Conservation (phyloP, 2,329 filamentous ascomycete genomes). For the Exophiala sp. region DNA sequence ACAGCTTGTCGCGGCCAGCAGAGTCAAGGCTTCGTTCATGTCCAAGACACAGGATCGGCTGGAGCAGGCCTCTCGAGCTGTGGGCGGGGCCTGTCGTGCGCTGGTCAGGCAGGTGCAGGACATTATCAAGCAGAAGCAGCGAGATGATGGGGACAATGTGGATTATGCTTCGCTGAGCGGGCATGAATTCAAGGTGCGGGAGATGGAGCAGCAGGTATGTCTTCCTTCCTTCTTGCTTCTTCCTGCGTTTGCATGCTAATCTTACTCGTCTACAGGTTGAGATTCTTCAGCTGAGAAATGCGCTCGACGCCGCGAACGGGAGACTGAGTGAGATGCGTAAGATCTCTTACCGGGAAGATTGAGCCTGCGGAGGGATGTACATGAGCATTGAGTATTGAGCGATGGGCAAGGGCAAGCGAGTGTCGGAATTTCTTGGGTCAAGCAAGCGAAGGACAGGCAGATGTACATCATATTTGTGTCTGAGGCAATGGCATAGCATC, state of each 20-base stretch:
- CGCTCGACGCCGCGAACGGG: conserved; percentile 71
- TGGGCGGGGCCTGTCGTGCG: conserved; percentile 80
- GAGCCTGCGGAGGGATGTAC: background rate
- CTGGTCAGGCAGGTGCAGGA: conserved; percentile 90
- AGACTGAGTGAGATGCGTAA: conserved; percentile 96
- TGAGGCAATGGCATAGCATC: no score
- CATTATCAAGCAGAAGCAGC: conserved; percentile 84
- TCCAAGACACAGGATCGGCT: conserved; percentile 91
- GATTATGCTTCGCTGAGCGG: conserved; percentile 86
- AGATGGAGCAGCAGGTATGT: conserved; percentile 98
- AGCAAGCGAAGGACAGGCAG: no score
- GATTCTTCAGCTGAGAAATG: conserved; percentile 92
- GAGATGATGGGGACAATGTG: conserved; percentile 71
- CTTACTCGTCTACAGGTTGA: conserved; percentile 61
- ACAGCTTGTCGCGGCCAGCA: conserved; percentile 89
- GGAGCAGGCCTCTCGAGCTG: conserved; percentile 87
- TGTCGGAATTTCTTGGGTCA: no score
- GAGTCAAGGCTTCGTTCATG: conserved; percentile 98
- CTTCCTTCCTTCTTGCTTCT: conserved; percentile 13
- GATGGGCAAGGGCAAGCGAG: no score
- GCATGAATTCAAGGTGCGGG: conserved; percentile 96
- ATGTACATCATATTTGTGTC: no score
- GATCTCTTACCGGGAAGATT: conserved; percentile 84
- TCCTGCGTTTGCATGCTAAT: conserved; percentile 16
- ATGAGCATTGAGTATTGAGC: no score